Base-by-base conservation (phyloP, 2,329 filamentous ascomycete species). In the Ophiocordyceps camponoti-leonardi region DNA sequence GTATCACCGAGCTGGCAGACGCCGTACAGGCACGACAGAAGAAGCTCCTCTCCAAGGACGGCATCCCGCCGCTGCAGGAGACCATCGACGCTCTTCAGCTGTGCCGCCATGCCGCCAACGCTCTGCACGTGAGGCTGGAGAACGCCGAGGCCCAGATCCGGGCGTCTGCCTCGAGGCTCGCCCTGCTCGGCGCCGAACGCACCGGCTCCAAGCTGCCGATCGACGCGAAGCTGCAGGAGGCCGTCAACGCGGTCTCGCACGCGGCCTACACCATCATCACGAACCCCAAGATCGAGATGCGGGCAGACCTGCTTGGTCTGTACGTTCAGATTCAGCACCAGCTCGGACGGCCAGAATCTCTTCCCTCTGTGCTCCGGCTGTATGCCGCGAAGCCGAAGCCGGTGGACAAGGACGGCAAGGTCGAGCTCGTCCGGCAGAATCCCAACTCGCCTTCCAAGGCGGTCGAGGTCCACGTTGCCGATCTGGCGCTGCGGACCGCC, bases 381-480 rank as follows among this genome's bases (percentile, higher is more conserved):
- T 96, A 90, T 60, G 85, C 86, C 43, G 76, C 77, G 53, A 98
- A 96, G 62, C 82, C 85, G 11, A 68, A 79, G 50, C 83, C 87
- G 2, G 64, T 72, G 44, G 67, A 77, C 54, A 69, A 70, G 44
- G 71, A 74, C 18, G 73, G 72, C 16, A 72, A 73, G 10, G 66
- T 85, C 45, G 64, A 65, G 50, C 86, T 79, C 56, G 68, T 67
- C 39, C 60, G 69, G 44, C 76, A 75, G 40, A 84, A 83, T 40
- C 81, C 86, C 16, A 79, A 81, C 50, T 72, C 75, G 42, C 70
- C 80, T 41, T 72, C 77, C 46, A 81, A 79, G 56, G 86, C 87
- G 12, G 75, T 96, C 26, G 78, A 86, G 16, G 58, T 72, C n/a
- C 66, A 71, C 4, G 68, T 86, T 10, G 86, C 86, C 22, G 77